Percentiles rank a stretch among this genome's conserved stretches.
Conservation (phyloP, 2,329 filamentous ascomycete species). For the Hymenoscyphus infarciens region DNA sequence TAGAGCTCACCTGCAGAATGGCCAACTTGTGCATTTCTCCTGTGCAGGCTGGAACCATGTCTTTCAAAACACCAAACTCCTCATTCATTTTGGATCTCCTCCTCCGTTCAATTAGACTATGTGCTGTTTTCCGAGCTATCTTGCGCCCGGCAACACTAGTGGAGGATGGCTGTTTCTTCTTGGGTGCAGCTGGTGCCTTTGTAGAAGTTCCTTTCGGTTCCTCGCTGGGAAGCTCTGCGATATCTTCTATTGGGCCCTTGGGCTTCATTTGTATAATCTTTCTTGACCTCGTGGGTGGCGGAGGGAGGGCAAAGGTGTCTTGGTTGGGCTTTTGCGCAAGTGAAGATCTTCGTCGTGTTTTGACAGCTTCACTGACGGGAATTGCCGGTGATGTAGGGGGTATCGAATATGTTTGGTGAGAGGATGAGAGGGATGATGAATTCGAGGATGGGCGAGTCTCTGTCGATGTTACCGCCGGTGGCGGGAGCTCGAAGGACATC, state of each 20-base stretch:
- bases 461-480: conserved; percentile 65
- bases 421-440: conserved; percentile 44
- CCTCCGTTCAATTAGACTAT: conserved; percentile 88
- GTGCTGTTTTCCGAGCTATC: conserved; percentile 91
- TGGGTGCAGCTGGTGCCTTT: conserved; percentile 38
- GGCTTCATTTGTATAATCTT: conserved; percentile 99
- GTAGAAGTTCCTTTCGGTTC: conserved; percentile 19
- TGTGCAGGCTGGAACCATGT: conserved; percentile 93
- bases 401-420: conserved; percentile 42
- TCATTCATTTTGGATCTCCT: conserved; percentile 98
- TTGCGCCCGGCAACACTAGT: conserved; percentile 87
- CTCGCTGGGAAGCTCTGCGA: conserved; percentile 16
- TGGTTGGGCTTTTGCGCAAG: conserved; percentile 42
- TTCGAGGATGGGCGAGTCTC: conserved; percentile 50
- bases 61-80: conserved; percentile 88
- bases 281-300: conserved; percentile 83
- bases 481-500: conserved; percentile 70
- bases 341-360: conserved; percentile 45
- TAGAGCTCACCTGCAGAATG: conserved; percentile 73
- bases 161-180: conserved; percentile 73
- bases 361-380: conserved; percentile 40
- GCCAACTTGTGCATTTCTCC: conserved; percentile 98
- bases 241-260: conserved; percentile 41
- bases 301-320: conserved; percentile 75
- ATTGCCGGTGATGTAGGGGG: conserved; percentile 40